Evolutionary conservation across 2,329 filamentous ascomycete species (phyloP), one percentile per base, ranked within the genome.

Genomic region (Geosmithia putterillii): DNA sequence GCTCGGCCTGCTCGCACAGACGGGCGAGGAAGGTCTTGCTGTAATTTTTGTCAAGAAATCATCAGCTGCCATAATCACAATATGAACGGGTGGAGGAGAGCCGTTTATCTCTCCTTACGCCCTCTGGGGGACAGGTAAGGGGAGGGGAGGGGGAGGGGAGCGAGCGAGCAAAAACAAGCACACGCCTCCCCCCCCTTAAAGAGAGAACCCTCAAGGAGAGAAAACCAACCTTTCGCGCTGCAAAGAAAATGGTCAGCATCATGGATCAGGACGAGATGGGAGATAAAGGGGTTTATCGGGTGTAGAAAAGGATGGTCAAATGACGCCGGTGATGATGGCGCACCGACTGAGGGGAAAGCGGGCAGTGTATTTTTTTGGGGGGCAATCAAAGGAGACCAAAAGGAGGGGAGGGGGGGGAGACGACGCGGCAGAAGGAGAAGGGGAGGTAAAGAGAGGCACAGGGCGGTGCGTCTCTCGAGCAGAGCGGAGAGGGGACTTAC

Each of bases 21-120:
- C 92, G 83, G 70, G 92, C 92, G 69, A 96, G 87, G 80, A 96
- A 96, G 65, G 92, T 96, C 83, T 96, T 96, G 84, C 88, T 95
- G 67, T 64, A 23, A n/a, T n/a, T 7, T 37, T 37, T n/a, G 15
- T 15, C 42, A 45, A 51, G 50, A 44, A 25, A 25, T 50, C 48
- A 47, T 46, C 49, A 41, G 47, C 48, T n/a, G 57, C 58, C 50
- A 57, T 54, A 50, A 10, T 22, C 15, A 19, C 7, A 15, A 12
- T 40, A 28, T 38, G n/a, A n/a, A 49, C 47, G 49, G 47, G 41
- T 45, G 42, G 15, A 15, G 25, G n/a, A n/a, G n/a, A n/a, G n/a
- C n/a, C n/a, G n/a, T n/a, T n/a, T n/a, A n/a, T n/a, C n/a, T n/a
- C n/a, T n/a, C n/a, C n/a, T n/a, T n/a, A n/a, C n/a, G n/a, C n/a